Base-by-base conservation (phyloP, 1,284 basidiomycete species). In the Cryptococcus sp. region DNA sequence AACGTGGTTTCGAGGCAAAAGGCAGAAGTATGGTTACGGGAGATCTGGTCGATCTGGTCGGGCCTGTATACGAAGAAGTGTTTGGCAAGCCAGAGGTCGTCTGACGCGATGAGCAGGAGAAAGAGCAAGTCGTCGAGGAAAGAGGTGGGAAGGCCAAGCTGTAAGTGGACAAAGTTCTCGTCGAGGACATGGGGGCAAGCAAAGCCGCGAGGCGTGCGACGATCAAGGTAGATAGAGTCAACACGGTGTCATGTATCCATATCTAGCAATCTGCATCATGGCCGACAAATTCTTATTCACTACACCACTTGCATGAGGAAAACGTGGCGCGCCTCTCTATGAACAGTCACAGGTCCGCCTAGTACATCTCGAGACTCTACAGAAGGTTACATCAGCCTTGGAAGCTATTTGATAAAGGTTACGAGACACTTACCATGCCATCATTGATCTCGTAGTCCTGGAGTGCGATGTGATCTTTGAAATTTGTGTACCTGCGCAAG, bases 401-500 rank as follows among this genome's bases (percentile, higher is more conserved):
- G 27, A 4, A 35, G 30, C 4, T 13, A 35, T 10, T 8, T 8
- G 30, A 13, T 5, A 13, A 41, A 50, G 30, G 20, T 20, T 17
- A 13, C 19, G 23, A 54, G 20, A 15, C 17, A 67, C 77, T 67
- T 59, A 78, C 77, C 90, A 92, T 93, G 39, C 92, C 92, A 74
- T 95, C 91, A 73, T 93, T 80, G 61, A 94, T 94, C 81, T 97
- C 93, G 72, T 97, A 99, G 79, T 99, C 96, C 45, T 84, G 79
- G 16, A 99, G 84, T 5, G 91, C 91, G 71, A 99, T 95, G 75
- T 97, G 91, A 74, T 95, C 92, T 79, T 95, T 95, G 83, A 88
- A 95, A 50, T 87, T 88, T 1, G 85, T 93, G 76, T 94, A 93
- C 91, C 91, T 92, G 58, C 38, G 4, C 62, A 41, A 45, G 23